phyloP scores from a whole-genome alignment of 495 filamentous ascomycete species.

The Cryomyces minteri region DNA sequence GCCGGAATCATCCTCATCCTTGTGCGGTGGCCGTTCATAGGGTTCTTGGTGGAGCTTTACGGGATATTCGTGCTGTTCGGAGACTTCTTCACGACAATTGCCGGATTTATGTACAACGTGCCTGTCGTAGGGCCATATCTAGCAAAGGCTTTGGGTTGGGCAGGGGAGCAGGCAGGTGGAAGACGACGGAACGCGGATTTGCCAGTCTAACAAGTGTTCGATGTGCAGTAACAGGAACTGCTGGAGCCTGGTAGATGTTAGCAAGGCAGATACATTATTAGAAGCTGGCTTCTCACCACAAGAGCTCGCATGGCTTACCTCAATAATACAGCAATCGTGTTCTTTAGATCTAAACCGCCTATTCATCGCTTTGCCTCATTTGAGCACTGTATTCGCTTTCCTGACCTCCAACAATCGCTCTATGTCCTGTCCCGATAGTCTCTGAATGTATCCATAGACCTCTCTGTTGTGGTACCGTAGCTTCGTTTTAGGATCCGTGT shows the following conservation, averaged over 20 bases:
- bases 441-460: conserved; percentile 64
- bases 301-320: no score
- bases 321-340: no score
- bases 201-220: not conserved
- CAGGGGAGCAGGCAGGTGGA: conserved; percentile 29
- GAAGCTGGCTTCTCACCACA: no score
- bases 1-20: conserved; percentile 74
- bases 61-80: conserved; percentile 88
- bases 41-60: conserved; percentile 81
- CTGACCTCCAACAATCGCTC: conserved; percentile 79
- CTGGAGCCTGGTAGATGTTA: no score
- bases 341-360: no score
- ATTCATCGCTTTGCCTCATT: conserved; percentile 28
- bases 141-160: conserved; percentile 38
- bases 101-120: conserved; percentile 64
- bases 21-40: conserved; percentile 70
- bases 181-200: conserved; percentile 39
- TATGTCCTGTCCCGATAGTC: conserved; percentile 54
- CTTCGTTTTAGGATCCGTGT: conserved; percentile 85
- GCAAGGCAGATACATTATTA: not conserved
- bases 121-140: conserved; percentile 78
- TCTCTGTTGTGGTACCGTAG: conserved; percentile 80
- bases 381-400: conserved; percentile 82
- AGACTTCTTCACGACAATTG: conserved; percentile 87
- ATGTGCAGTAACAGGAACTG: no score